Evolutionary conservation across 352 stramenopile species (phyloP).

Genomic region (Hyaloperonospora arabidopsidis): DNA sequence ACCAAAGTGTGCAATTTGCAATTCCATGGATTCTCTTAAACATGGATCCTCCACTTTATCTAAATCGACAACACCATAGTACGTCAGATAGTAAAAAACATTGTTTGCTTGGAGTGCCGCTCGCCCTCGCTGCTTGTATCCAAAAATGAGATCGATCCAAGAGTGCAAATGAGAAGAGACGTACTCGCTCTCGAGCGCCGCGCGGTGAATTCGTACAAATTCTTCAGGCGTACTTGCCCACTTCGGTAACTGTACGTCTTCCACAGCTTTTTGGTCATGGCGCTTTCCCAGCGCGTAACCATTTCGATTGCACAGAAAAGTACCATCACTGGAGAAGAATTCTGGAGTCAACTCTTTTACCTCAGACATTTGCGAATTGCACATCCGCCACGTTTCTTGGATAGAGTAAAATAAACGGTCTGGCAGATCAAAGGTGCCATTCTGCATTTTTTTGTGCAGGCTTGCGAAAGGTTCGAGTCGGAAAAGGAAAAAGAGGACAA

Average conservation of each 20-base stretch:
- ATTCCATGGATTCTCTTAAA: constrained; percentile 89
- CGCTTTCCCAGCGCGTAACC: constrained; percentile 91
- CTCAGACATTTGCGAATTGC: constrained; percentile 94
- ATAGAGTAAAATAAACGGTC: constrained; percentile 97
- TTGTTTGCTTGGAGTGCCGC: constrained; percentile 92
- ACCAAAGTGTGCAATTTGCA: constrained; percentile 99
- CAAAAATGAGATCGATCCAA: constrained; percentile 99
- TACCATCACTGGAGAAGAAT: constrained; percentile 89
- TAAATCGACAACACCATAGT: constrained; percentile 93
- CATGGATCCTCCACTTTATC: constrained; percentile 93
- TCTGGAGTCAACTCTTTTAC: constrained; percentile 99
- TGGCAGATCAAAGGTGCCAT: constrained; percentile 94
- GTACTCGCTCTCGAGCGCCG: constrained; percentile 96
- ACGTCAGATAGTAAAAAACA: constrained; percentile 92
- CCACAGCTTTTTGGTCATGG: constrained; percentile 68
- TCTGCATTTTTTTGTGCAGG: constrained; percentile 94
- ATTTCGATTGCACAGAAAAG: constrained; percentile 96
- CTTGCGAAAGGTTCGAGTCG: constrained; percentile 97
- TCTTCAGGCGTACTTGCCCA: constrained; percentile 94
- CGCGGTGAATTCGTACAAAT: constrained; percentile 94
- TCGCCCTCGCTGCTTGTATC: constrained; percentile 94
- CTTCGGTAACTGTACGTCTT: constrained; percentile 93
- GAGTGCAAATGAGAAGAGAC: constrained; percentile 95
- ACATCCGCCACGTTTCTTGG: constrained; percentile 94
- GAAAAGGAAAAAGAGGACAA: constrained; percentile 98